Base-by-base conservation (phyloP, 306 rosid genomes). In the Quercus ilex region DNA sequence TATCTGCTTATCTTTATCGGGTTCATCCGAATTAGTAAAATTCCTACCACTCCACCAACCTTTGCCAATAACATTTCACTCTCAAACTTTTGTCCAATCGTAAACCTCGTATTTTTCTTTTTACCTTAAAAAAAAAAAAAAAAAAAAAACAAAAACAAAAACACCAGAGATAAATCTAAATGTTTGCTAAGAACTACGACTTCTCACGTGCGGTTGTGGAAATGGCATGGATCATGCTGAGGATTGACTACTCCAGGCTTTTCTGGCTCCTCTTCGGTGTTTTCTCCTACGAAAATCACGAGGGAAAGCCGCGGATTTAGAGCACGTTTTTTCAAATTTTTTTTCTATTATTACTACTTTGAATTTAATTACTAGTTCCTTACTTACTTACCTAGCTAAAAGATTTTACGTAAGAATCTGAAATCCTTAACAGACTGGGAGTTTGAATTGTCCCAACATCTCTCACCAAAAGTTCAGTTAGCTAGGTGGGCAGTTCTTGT, bases 251-350 rank as follows among this genome's bases (percentile, higher is more conserved):
- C 82, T 88, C 90, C 0, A 81, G 82, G 80, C 88, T 88, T 60
- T 93, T 93, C 85, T 91, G 89, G 89, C 86, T 89, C 7, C 83
- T 89, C 26, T 87, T 85, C 75, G 93, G 88, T 26, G 86, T 82
- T n/a, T 91, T 87, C 85, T 87, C 91, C 2, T 84, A 82, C 67
- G 91, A 77, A 52, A 85, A 84, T 83, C 93, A 90, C 86, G 91
- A 93, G 85, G 90, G 90, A 65, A 86, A 88, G 80, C 89, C 92
- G 73, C 77, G 89, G 84, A 87, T 89, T 85, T 88, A 86, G 80
- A 43, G 63, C 28, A 33, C 77, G 13, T 46, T 41, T 41, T 41
- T 41, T 41, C 46, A 38, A 38, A 0, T 0, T 41, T 38, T 38
- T 7, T 2, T 2, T 6, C 0, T 35, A 6, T 41, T 8, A 38